A percentile compares a stretch with the other conserved stretches of the same genome.
These are phyloP conservation scores for Rosa rugosa DNA, from an alignment of 306 rosid species.

Conservation along the genomic window DNA sequence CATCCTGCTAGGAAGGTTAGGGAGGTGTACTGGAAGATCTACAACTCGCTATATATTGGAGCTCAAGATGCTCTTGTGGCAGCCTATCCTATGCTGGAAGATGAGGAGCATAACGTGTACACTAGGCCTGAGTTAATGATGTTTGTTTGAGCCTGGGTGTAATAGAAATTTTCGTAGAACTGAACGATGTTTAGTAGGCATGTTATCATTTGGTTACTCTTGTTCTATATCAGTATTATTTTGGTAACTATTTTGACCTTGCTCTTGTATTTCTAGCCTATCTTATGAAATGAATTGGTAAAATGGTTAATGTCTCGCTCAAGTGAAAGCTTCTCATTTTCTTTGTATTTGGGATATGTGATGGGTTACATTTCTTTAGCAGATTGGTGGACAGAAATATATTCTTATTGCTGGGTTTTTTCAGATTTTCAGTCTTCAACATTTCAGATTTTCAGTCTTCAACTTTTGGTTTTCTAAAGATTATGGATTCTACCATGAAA, in stretches of 20 bases:
- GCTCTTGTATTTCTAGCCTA: background rate
- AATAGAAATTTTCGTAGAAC: background rate
- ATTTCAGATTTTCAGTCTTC: background rate
- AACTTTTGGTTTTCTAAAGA: background rate
- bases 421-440: background rate
- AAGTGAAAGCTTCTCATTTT: background rate
- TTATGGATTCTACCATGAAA: background rate
- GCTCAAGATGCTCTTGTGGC: constrained; percentile 80
- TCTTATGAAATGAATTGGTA: background rate
- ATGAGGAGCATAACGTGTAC: constrained; percentile 59
- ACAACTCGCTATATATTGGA: constrained; percentile 68
- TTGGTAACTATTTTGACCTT: background rate
- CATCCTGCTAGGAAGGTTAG: constrained; percentile 81
- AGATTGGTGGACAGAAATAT: background rate
- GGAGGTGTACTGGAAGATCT: constrained; percentile 82
- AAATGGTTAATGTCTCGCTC: background rate
- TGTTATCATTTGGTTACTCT: background rate
- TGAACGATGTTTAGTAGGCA: background rate
- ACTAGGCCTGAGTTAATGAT: constrained; percentile 61
- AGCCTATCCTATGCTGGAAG: constrained; percentile 62
- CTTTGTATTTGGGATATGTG: background rate
- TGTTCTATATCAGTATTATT: background rate
- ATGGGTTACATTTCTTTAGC: background rate
- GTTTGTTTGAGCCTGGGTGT: constrained; percentile 40
- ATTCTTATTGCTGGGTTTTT: background rate